phyloP scores from a whole-genome alignment of 305 asterid species.

The Fraxinus sp. region DNA sequence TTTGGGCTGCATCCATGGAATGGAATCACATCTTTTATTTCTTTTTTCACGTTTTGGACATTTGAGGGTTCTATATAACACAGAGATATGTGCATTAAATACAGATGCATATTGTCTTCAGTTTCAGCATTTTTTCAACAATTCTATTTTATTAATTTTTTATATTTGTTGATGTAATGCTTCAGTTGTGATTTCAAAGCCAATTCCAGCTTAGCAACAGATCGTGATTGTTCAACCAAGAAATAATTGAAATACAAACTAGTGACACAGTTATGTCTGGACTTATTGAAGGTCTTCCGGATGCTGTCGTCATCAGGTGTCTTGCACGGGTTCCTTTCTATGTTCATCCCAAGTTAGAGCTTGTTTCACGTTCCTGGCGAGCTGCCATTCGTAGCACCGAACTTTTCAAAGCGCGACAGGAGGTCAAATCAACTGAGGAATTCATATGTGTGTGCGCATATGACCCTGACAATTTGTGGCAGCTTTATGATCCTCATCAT shows the following conservation, averaged over 20 bases:
- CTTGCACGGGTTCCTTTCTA: constrained; percentile 89
- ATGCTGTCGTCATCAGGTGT: constrained; percentile 85
- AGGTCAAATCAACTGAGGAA: constrained; percentile 70
- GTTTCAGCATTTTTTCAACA: neutral
- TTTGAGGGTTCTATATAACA: neutral
- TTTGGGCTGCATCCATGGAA: neutral
- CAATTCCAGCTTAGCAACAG: constrained; percentile 22
- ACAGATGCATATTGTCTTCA: neutral
- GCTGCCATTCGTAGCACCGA: constrained; percentile 71
- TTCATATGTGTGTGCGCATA: constrained; percentile 80
- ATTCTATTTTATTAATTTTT: neutral
- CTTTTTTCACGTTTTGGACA: neutral
- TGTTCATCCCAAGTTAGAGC: constrained; percentile 69
- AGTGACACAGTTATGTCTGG: constrained; percentile 56
- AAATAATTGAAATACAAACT: constrained; percentile 25
- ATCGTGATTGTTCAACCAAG: constrained; percentile 3
- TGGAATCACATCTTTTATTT: neutral
- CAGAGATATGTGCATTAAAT: neutral
- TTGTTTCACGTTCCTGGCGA: constrained; percentile 87
- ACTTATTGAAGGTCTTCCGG: constrained; percentile 97
- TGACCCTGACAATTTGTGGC: constrained; percentile 96
- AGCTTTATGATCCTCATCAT: constrained; percentile 72
- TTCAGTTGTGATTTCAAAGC: neutral
- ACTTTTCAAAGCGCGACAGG: constrained; percentile 81
- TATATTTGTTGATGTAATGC: neutral